phyloP scores from a whole-genome alignment of 495 filamentous ascomycete species.

The Aeminium ludgeri region DNA sequence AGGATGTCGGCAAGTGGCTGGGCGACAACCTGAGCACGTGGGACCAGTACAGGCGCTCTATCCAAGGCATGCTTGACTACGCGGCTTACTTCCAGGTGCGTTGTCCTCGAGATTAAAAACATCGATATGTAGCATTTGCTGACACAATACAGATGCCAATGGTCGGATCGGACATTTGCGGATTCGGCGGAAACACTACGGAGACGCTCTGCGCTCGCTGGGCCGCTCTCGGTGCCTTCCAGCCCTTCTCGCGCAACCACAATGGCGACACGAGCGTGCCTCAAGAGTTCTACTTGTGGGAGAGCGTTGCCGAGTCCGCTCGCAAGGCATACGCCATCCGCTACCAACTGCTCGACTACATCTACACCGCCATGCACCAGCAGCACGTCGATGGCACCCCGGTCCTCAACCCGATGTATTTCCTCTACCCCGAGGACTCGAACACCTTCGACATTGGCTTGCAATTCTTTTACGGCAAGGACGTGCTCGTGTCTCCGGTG shows the following conservation, averaged over 20 bases:
- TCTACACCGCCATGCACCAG: constrained; percentile 56
- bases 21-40: constrained; percentile 68
- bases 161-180: constrained; percentile 73
- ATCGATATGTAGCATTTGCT: neutral
- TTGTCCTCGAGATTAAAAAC: neutral
- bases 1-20: constrained; percentile 71
- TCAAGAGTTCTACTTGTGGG: constrained; percentile 73
- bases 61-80: constrained; percentile 55
- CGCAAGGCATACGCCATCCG: constrained; percentile 56
- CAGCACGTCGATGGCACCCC: constrained; percentile 56
- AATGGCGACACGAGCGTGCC: constrained; percentile 30
- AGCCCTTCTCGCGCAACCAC: constrained; percentile 75
- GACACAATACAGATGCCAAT: constrained; percentile 37
- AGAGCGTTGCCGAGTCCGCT: constrained; percentile 45
- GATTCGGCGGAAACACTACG: constrained; percentile 53
- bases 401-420: constrained; percentile 51
- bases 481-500: constrained; percentile 59
- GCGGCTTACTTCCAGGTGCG: constrained; percentile 62
- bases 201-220: constrained; percentile 71
- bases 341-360: constrained; percentile 63
- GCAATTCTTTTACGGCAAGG: constrained; percentile 61
- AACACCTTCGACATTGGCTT: constrained; percentile 41
- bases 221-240: constrained; percentile 66
- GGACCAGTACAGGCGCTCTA: constrained; percentile 53
- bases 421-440: constrained; percentile 49